Base-by-base conservation (phyloP, 805 yeast genomes). In the Saturnispora saitoi region DNA sequence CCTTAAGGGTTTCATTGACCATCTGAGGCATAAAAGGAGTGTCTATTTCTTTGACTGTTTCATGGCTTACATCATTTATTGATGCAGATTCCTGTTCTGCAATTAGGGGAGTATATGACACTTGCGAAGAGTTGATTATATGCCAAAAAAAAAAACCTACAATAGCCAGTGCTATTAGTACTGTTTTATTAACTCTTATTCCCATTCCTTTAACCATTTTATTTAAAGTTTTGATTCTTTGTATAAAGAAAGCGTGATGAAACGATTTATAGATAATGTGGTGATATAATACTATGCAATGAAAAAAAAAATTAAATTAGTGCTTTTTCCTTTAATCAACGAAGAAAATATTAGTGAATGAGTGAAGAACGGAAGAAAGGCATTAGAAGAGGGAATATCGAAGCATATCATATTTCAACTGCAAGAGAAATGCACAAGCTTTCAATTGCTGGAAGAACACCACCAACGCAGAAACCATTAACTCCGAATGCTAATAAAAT, bases 21-120 rank as follows among this genome's bases (percentile, higher is more conserved):
- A 93, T 89, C 56, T 86, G 78, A 6, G 95, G 95, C 99, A 93
- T 93, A 59, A 89, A 89, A 2, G 67, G 65, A 4, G 53, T 47
- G 20, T 51, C 59, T 9, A 20, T 45, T 17, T 36, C 53, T 20
- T 32, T 17, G 3, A 22, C 28, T 24, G 28, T 26, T 22, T 38
- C 37, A 12, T 12, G 10, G 19, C 1, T n/a, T 5, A 12, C 30
- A 19, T 11, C 19, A 5, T 9, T 17, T 3, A 10, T 19, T 22
- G 28, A 5, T 9, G 28, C 6, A 22, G 24, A 37, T 14, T 34
- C 6, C 10, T 15, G 19, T 34, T 15, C 8, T 34, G 17, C 15
- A 20, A n/a, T 22, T 37, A 37, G 5, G 8, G 41, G 17, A 6
- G 41, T 22, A 20, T 37, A 19, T 31, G 45, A 31, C 10, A 31